A percentile compares a stretch with the other conserved stretches of the same genome.
Conservation (phyloP, 371 early-diverging fungal genomes). For the Saksenaea oblongispora region DNA sequence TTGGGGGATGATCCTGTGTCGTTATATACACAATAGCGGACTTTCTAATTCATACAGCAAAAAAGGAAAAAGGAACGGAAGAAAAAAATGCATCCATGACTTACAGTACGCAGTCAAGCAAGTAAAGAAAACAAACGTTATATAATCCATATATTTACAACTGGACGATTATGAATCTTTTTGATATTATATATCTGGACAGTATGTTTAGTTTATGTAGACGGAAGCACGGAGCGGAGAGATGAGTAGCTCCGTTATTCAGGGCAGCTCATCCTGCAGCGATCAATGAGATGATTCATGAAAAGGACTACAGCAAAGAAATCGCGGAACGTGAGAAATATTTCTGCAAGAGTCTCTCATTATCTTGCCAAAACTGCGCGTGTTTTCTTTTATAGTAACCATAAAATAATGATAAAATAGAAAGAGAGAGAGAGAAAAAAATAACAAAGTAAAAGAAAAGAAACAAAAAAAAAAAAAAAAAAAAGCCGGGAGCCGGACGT, state of each 20-base stretch:
- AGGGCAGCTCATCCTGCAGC: constrained; percentile 1
- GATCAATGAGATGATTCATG: neutral
- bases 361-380: neutral
- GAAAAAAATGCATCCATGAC: neutral
- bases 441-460: neutral
- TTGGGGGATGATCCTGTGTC: neutral
- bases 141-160: neutral
- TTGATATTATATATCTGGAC: neutral
- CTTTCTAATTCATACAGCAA: neutral
- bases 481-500: neutral
- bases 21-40: neutral
- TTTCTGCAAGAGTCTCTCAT: neutral
- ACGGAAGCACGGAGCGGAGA: constrained; percentile 1
- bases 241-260: neutral
- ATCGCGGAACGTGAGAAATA: neutral
- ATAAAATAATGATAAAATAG: neutral
- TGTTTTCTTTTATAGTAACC: neutral
- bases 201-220: neutral
- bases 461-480: neutral
- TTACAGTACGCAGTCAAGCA: neutral
- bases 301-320: neutral
- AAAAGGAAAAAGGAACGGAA: too few species aligned
- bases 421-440: neutral
- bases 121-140: neutral
- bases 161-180: neutral